Evolutionary conservation across 2,329 filamentous ascomycete species (phyloP), one percentile per base, ranked within the genome.

Genomic region (Elsinoe australis): DNA sequence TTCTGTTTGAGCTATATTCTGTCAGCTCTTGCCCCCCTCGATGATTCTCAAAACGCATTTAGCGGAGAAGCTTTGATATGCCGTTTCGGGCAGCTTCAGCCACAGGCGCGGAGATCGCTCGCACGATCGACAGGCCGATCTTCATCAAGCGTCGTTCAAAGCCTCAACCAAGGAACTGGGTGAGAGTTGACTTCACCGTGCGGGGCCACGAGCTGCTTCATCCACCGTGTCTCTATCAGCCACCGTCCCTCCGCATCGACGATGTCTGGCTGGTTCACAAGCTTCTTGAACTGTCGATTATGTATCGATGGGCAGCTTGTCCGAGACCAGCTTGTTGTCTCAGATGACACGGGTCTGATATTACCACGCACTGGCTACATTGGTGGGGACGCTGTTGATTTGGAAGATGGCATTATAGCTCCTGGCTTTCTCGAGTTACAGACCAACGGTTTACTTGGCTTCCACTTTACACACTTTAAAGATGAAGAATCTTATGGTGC

Each of bases 401-500:
- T 77, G 8, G 63, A 71, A 31, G 70, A 69, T 32, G 65, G 61
- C 38, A 72, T 78, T 39, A 62, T 78, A 47, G 71, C 74, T 4
- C 74, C 75, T 7, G 75, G 74, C 3, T 75, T 74, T 54, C 61
- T 78, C 17, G 75, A 78, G 51, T 58, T 78, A 4, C 75, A 78
- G 51, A 76, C 71, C 1, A 78, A 78, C 55, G 71, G 72, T 45
- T 61, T 70, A 41, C 66, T 69, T 57, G 73, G 72, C 1, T 75
- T 76, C 45, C 74, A 77, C 54, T 78, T 76, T 50, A 74, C 74
- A 1, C 67, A 72, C 49, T 74, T 68, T 51, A 60, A 68, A 4
- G 61, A 73, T 36, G 57, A 63, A 17, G 53, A 58, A 28, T 61
- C 60, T 49, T 76, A 75, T 58, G 56, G 55, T 31, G 56, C 57